Percentiles rank a stretch among this genome's conserved stretches.
These are phyloP conservation scores for Pyrenophora tritici-repentis DNA, from an alignment of 2,329 filamentous ascomycete genomes.

Conservation along the genomic window DNA sequence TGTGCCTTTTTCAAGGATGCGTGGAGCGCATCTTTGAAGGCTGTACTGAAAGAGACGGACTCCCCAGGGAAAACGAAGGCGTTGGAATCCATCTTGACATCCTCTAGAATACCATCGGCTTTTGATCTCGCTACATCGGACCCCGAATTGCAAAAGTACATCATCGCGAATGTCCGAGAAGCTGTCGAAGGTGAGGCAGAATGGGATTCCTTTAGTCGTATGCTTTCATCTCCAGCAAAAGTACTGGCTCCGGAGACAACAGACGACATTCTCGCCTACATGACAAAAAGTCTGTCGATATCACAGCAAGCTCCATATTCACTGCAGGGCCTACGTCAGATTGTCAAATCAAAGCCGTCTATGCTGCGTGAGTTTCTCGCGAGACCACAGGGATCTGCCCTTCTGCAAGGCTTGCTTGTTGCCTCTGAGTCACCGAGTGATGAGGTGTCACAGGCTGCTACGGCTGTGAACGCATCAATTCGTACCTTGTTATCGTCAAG, in stretches of 20 bases:
- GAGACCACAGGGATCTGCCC: constrained; percentile 53
- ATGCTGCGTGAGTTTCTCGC: constrained; percentile 52
- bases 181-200: constrained; percentile 41
- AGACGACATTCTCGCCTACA: constrained; percentile 45
- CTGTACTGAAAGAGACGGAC: constrained; percentile 32
- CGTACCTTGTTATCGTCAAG: constrained; percentile 45
- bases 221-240: constrained; percentile 41
- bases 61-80: constrained; percentile 35
- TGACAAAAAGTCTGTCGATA: constrained; percentile 48
- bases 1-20: constrained; percentile 35
- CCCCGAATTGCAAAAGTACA: constrained; percentile 43
- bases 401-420: constrained; percentile 59
- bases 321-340: constrained; percentile 53
- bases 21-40: constrained; percentile 42
- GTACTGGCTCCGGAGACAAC: constrained; percentile 45
- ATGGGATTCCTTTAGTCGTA: constrained; percentile 46
- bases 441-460: constrained; percentile 53
- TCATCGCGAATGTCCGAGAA: constrained; percentile 35
- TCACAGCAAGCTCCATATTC: constrained; percentile 40
- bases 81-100: constrained; percentile 42
- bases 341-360: constrained; percentile 49
- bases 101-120: constrained; percentile 41
- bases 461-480: constrained; percentile 45
- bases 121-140: constrained; percentile 45
- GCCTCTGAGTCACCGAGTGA: constrained; percentile 60